Evolutionary conservation across 495 filamentous ascomycete species (phyloP), one percentile per base, ranked within the genome.

Genomic region (Oleoguttula mirabilis): DNA sequence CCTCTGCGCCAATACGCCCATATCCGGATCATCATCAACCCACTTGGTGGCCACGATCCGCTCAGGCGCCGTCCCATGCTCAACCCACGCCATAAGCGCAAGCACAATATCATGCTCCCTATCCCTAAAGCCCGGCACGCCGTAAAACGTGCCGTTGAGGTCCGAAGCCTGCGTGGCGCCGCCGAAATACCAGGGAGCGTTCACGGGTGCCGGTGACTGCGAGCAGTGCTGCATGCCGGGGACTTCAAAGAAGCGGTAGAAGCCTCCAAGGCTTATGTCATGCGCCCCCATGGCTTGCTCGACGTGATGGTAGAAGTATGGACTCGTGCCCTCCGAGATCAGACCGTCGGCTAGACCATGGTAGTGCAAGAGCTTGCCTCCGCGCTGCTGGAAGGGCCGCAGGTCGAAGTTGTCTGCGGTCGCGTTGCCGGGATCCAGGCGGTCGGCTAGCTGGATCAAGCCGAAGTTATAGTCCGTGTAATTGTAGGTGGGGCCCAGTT

Each of bases 11-110:
- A 45, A 51, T 16, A 64, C 55, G n/a, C 62, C 64, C 35, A 51
- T 22, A 1, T 24, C 23, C 11, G 47, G 62, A 21, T 39, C 48
- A 20, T 68, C 47, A 33, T 51, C 46, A 4, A 39, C 28, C 19
- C 69, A 76, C 49, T 75, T 76, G 0, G 67, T 66, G 10, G 72
- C 73, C 32, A 60, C 50, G n/a, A 79, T 60, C 12, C 56, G 65
- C 20, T 74, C 71, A 0, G 75, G 75, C 4, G 72, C 65, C 14
- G 62, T 57, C 0, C 67, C 72, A 1, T 74, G 57, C 55, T 81
- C 77, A 1, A 79, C 73, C 77, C 75, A 80, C 10, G 57, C 52
- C 10, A 78, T 70, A 52, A 81, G 59, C 3, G 72, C 68, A 48
- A 67, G 67, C 36, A 54, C 21, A 11, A 47, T 28, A 35, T 54